Evolutionary conservation across 345 rosid genomes (phyloP).

Genomic region (Leavenworthia alabamica): DNA sequence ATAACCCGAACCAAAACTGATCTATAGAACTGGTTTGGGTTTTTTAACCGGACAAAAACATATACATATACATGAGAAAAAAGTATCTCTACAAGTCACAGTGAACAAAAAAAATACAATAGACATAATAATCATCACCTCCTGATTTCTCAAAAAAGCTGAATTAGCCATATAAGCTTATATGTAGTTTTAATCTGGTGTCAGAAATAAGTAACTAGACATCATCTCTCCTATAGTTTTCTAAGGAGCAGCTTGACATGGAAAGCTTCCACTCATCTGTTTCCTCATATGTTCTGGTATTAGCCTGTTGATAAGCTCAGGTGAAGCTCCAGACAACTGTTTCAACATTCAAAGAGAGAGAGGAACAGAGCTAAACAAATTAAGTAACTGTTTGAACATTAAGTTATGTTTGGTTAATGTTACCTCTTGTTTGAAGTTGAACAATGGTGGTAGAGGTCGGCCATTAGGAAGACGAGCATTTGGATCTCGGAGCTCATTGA

Average conservation of each 20-base stretch:
- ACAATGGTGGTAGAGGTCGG: slow-evolving; percentile 57
- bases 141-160: slow-evolving; percentile 21
- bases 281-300: slow-evolving; percentile 64
- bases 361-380: neutral
- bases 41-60: slow-evolving; percentile 29
- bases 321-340: slow-evolving; percentile 61
- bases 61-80: slow-evolving; percentile 20
- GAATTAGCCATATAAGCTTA: slow-evolving; percentile 10
- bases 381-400: neutral
- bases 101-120: neutral
- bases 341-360: neutral
- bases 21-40: too few relatives aligned
- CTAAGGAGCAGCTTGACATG: slow-evolving; percentile 36
- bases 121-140: slow-evolving; percentile 4
- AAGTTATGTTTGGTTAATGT: neutral
- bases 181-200: neutral
- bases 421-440: slow-evolving; percentile 75
- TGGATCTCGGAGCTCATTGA: slow-evolving; percentile 75
- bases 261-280: slow-evolving; percentile 36
- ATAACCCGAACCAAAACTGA: too few relatives aligned
- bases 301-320: slow-evolving; percentile 58
- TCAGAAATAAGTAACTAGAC: slow-evolving; percentile 3
- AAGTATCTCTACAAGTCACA: slow-evolving; percentile 15
- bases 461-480: slow-evolving; percentile 71
- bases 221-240: neutral